phyloP scores from a whole-genome alignment of 768 basidiomycete species.

The Candolleomyces aberdarensis region DNA sequence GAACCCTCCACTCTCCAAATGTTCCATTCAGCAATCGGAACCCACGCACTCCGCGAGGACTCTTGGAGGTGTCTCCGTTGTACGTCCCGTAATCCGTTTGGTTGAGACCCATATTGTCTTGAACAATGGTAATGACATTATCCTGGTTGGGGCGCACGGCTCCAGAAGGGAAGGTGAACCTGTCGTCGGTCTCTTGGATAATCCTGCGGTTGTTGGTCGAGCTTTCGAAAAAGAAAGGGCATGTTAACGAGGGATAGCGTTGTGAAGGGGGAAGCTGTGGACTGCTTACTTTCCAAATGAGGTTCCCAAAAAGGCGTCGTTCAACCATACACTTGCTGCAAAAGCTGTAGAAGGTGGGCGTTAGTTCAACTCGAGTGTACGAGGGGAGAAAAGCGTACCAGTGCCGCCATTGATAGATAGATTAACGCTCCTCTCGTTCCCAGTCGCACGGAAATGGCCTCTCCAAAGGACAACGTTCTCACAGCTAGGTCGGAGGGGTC shows the following conservation, averaged over 20 bases:
- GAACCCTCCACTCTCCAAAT: conserved; percentile 67
- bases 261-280: neutral
- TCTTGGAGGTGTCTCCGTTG: conserved; percentile 50
- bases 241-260: neutral
- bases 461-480: conserved; percentile 82
- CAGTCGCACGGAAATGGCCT: conserved; percentile 70
- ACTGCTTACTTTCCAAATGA: conserved; percentile 67
- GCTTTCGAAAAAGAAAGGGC: conserved; percentile 27
- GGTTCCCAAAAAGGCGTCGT: conserved; percentile 66
- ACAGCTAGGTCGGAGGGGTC: conserved; percentile 45
- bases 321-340: conserved; percentile 81
- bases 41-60: conserved; percentile 76
- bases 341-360: conserved; percentile 49
- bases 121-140: conserved; percentile 77
- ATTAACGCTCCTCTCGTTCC: conserved; percentile 60
- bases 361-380: neutral
- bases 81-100: neutral
- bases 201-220: conserved; percentile 64
- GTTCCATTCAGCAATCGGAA: conserved; percentile 63
- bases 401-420: conserved; percentile 79
- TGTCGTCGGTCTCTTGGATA: conserved; percentile 65
- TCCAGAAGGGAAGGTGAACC: conserved; percentile 58
- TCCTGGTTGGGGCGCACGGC: conserved; percentile 50
- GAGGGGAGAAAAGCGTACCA: conserved; percentile 36
- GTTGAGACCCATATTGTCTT: conserved; percentile 38